These are phyloP conservation scores for Gypsophila paniculata DNA, from an alignment of 179 eudicot genomes.

Conservation along the genomic window DNA sequence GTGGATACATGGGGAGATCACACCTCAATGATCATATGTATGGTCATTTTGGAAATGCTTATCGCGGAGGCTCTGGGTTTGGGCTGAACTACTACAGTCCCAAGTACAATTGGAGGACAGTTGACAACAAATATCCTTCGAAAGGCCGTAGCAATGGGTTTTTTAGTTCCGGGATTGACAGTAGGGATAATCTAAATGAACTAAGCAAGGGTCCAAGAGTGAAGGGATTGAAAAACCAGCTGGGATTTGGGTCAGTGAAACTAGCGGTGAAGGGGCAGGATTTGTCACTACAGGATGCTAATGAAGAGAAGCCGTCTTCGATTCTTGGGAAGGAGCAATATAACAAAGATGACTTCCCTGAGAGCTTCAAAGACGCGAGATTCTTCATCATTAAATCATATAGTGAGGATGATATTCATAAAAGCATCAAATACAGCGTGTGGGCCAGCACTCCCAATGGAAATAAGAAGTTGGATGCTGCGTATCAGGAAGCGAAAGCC, in stretches of 20 bases:
- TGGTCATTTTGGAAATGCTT: slow-evolving; percentile 37
- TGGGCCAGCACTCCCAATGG: slow-evolving; percentile 96
- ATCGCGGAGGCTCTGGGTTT: slow-evolving; percentile 52
- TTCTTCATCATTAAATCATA: slow-evolving; percentile 83
- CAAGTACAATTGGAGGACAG: slow-evolving; percentile 38
- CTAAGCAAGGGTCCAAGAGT: slow-evolving; percentile 79
- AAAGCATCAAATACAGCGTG: slow-evolving; percentile 76
- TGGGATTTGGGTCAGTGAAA: slow-evolving; percentile 45
- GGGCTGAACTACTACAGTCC: slow-evolving; percentile 58
- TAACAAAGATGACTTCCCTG: slow-evolving; percentile 67
- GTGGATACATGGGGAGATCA: slow-evolving; percentile 33
- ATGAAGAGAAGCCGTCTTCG: slow-evolving; percentile 30
- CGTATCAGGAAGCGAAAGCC: slow-evolving; percentile 68
- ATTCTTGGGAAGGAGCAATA: slow-evolving; percentile 52
- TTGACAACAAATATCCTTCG: slow-evolving; percentile 54
- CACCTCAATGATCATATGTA: slow-evolving; percentile 38
- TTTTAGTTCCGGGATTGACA: slow-evolving; percentile 43
- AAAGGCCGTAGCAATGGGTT: slow-evolving; percentile 53
- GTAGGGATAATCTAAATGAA: slow-evolving; percentile 63
- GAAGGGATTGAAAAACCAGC: slow-evolving; percentile 42
- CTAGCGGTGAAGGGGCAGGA: slow-evolving; percentile 70
- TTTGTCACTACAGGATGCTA: slow-evolving; percentile 31
- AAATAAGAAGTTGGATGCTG: slow-evolving; percentile 85
- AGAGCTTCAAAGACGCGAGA: slow-evolving; percentile 57
- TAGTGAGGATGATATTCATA: slow-evolving; percentile 92